Conservation (phyloP, 306 rosid genomes). For the Medicago arabica region DNA sequence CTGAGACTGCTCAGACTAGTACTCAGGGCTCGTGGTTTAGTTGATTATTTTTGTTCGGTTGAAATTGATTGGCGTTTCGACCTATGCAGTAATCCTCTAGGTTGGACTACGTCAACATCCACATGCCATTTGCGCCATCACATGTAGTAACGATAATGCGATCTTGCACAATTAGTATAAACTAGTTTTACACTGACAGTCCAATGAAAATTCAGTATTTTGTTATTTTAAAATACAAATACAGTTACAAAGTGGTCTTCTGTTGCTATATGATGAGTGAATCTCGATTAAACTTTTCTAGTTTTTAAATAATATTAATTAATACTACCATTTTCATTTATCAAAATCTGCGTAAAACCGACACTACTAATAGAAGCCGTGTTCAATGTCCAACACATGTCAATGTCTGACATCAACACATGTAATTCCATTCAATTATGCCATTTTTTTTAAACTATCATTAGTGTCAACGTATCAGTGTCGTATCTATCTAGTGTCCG, state of each 20-base stretch:
- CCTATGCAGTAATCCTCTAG: background rate
- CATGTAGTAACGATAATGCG: background rate
- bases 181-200: background rate
- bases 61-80: background rate
- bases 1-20: background rate
- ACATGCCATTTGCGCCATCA: background rate
- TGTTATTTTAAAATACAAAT: background rate
- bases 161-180: background rate
- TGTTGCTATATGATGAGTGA: background rate
- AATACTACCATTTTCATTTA: background rate
- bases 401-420: background rate
- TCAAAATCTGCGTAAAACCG: background rate
- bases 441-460: background rate
- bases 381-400: background rate
- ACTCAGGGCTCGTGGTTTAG: background rate
- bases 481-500: too few species aligned
- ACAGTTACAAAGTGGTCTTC: background rate
- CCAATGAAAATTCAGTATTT: background rate
- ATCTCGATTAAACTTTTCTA: background rate
- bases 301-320: background rate
- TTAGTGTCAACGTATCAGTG: background rate
- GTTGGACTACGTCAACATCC: background rate
- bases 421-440: too few species aligned
- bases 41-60: background rate
- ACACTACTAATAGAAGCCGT: background rate